A percentile compares a stretch with the other conserved stretches of the same genome.
These are phyloP conservation scores for Ascosphaera apis DNA, from an alignment of 2,329 filamentous ascomycete genomes.

Conservation along the genomic window DNA sequence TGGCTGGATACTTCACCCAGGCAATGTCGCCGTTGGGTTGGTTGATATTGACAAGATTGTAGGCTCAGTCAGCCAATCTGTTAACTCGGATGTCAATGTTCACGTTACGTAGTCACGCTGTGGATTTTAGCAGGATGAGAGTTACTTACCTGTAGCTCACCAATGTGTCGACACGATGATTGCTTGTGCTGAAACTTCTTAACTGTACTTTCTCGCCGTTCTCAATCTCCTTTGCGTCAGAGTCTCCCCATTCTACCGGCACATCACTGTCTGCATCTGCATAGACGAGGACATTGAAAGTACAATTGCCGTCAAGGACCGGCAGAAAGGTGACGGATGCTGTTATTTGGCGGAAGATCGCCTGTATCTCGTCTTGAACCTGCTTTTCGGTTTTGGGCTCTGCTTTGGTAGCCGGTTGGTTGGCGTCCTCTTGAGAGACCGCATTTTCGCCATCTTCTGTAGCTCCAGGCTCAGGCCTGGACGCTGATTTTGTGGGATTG, in stretches of 20 bases:
- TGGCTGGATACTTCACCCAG: no score
- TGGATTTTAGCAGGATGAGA: no score
- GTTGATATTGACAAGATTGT: no score
- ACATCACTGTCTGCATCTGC: slow-evolving; percentile 93
- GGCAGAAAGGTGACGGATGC: slow-evolving; percentile 92
- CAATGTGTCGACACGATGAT: slow-evolving; percentile 79
- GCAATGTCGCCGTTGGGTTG: no score
- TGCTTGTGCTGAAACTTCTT: slow-evolving; percentile 86
- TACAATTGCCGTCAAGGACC: slow-evolving; percentile 82
- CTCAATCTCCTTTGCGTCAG: slow-evolving; percentile 87
- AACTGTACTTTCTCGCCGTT: slow-evolving; percentile 90
- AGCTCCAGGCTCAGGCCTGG: background rate
- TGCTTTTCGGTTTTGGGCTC: slow-evolving; percentile 71
- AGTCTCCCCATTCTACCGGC: slow-evolving; percentile 95
- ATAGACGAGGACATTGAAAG: slow-evolving; percentile 96
- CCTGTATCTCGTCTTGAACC: slow-evolving; percentile 88
- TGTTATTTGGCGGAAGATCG: slow-evolving; percentile 93
- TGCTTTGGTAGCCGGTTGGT: slow-evolving; percentile 11
- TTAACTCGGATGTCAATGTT: background rate
- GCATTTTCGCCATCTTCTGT: background rate
- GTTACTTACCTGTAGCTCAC: slow-evolving; percentile 54
- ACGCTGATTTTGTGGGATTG: slow-evolving; percentile 23
- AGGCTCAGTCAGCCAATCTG: background rate
- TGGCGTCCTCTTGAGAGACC: background rate
- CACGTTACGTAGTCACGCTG: no score